Base-by-base conservation (phyloP, 1,139 yeast genomes). In the Protomyces inouyei region DNA sequence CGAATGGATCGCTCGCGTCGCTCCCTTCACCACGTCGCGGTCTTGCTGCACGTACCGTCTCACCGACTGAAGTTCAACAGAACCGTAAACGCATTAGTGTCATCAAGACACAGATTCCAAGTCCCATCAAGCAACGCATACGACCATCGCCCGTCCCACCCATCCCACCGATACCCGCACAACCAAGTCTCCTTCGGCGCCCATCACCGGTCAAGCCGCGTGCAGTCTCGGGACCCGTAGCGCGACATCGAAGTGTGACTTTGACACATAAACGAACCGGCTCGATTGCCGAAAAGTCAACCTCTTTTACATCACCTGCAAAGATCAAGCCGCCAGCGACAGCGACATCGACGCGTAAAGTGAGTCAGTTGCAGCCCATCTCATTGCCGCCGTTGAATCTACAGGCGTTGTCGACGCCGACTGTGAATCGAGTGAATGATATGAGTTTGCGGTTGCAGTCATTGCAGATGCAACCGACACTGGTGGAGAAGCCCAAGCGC, bases 91-190 rank as follows among this genome's bases (percentile, higher is more conserved):
- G 63, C 10, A 43, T 25, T 46, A 59, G 63, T 51, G 25, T 40
- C 43, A 40, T 18, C 10, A 16, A n/a, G 16, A 32, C 18, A 37
- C 51, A 21, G 28, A 57, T 57, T 12, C 63, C 63, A 14, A 38
- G 57, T 52, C 63, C 57, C 18, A 55, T 38, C n/a, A 52, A 52
- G 36, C 57, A 38, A 12, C 35, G 52, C 23, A 38, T 48, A 3
- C 35, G 43, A n/a, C 63, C 63, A 1, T 59, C 63, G n/a, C 57
- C 57, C 6, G 46, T 59, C 6, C 63, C 63, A 16, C 63, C 63
- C 14, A 52, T 59, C 2, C 63, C 63, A 8, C 63, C 56, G 35
- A 43, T 59, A 12, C 63, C 63, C 6, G 18, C 32, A 12, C 38
- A 28, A 9, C 16, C 54, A 16, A 53, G 46, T 14, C 14, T 36